Evolutionary conservation across 345 rosid species (phyloP).

Genomic region (Populus deltoides): DNA sequence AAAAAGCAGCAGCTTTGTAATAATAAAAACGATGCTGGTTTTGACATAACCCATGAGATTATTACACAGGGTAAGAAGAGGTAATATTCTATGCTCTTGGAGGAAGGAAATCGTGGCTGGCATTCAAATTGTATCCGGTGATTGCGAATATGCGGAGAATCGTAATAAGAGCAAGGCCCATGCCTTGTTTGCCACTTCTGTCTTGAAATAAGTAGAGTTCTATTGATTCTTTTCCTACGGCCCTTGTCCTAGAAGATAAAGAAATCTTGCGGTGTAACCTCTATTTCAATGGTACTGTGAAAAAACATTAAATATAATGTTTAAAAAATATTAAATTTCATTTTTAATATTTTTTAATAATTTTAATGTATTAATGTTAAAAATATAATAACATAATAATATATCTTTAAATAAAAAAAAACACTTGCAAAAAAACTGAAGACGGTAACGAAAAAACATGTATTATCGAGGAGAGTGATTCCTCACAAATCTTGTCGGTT

Average conservation of each 20-base stretch:
- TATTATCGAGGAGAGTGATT: too few species aligned
- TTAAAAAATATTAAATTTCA: too few species aligned
- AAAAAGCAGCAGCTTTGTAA: background rate
- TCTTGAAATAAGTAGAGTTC: background rate
- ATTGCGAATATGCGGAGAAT: conserved; percentile 34
- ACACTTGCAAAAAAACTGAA: too few species aligned
- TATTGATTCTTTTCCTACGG: background rate
- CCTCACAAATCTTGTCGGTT: too few species aligned
- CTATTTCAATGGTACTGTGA: too few species aligned
- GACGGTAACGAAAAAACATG: too few species aligned
- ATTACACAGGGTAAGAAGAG: too few species aligned
- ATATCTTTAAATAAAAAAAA: too few species aligned
- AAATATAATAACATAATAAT: too few species aligned
- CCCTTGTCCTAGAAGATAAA: background rate
- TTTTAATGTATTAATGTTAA: too few species aligned
- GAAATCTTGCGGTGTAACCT: background rate
- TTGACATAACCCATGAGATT: background rate
- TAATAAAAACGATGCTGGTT: background rate
- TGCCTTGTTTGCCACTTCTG: conserved; percentile 9
- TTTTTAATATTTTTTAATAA: too few species aligned
- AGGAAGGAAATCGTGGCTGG: background rate
- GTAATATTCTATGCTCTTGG: background rate
- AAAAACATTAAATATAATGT: too few species aligned
- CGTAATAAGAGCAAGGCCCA: conserved; percentile 18
- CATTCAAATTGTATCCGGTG: background rate